These are phyloP conservation scores for Garcia nutans DNA, from an alignment of 345 rosid species.

Conservation along the genomic window DNA sequence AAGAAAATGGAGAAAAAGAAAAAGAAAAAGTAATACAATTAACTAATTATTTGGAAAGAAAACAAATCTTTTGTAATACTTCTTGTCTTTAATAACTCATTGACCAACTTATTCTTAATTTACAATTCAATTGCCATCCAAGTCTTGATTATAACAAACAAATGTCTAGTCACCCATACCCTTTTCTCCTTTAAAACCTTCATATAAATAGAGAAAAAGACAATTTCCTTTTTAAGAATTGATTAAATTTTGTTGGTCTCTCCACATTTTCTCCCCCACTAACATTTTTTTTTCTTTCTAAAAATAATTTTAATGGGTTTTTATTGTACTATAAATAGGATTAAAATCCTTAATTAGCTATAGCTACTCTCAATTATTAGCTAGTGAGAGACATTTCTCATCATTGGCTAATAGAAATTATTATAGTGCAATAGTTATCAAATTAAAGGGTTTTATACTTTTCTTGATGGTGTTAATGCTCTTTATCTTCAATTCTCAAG, in stretches of 20 bases:
- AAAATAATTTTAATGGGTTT: neutral
- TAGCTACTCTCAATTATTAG: no score
- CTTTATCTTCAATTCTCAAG: slow-evolving; percentile 5
- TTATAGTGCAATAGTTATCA: neutral
- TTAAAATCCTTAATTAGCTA: neutral
- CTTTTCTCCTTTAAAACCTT: no score
- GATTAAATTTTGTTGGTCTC: neutral
- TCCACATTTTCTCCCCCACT: slow-evolving; percentile 3
- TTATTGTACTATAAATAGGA: neutral
- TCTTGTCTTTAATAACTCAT: neutral
- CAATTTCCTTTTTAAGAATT: neutral
- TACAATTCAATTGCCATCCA: slow-evolving; percentile 1
- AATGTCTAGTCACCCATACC: neutral
- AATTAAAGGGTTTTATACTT: neutral
- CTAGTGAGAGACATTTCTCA: neutral
- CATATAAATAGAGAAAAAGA: neutral
- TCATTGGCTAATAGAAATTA: neutral
- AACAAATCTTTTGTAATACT: neutral
- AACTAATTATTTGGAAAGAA: neutral
- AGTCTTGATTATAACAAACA: neutral
- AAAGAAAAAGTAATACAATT: neutral
- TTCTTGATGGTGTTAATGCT: slow-evolving; percentile 3
- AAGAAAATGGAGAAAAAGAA: no score
- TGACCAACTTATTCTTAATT: neutral
- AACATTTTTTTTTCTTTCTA: neutral